Conservation (phyloP, 2,329 filamentous ascomycete genomes). For the Penicillium sp. region DNA sequence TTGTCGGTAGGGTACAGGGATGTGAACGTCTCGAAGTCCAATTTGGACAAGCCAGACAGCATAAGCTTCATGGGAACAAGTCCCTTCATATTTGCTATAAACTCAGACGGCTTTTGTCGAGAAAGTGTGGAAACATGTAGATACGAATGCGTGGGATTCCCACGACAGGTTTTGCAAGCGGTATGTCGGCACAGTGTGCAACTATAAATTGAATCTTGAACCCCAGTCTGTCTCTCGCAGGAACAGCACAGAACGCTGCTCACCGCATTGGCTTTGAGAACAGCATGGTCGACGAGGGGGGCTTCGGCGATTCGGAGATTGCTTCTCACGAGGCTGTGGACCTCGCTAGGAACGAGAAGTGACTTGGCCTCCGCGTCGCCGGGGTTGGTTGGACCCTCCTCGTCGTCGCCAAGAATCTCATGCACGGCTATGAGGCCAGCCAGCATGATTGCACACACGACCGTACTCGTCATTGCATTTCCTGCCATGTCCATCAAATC, state of each 20-base stretch:
- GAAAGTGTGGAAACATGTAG: constrained; percentile 16
- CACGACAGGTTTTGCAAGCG: constrained; percentile 53
- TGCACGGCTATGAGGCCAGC: constrained; percentile 53
- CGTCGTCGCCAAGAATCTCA: constrained; percentile 27
- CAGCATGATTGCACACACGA: constrained; percentile 64
- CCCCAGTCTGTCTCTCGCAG: constrained; percentile 53
- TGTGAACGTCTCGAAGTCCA: constrained; percentile 23
- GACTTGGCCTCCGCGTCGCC: constrained; percentile 3
- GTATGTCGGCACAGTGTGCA: constrained; percentile 56
- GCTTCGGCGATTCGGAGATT: constrained; percentile 11
- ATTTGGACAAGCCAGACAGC: constrained; percentile 30
- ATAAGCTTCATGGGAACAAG: constrained; percentile 44
- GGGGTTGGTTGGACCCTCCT: not conserved
- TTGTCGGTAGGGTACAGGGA: constrained; percentile 12
- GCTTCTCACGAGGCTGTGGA: constrained; percentile 13
- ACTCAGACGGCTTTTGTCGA: constrained; percentile 44
- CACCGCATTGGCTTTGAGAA: constrained; percentile 24
- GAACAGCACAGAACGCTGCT: constrained; percentile 51
- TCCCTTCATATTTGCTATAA: constrained; percentile 45
- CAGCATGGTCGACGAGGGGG: constrained; percentile 7
- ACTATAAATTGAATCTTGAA: constrained; percentile 42
- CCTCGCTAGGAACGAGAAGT: constrained; percentile 9
- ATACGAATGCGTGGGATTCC: constrained; percentile 54
- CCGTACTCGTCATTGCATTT: constrained; percentile 75
- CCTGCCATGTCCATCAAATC: constrained; percentile 70